Evolutionary conservation across 2,329 filamentous ascomycete species (phyloP), one percentile per base, ranked within the genome.

Genomic region (Salinomyces thailandicus): DNA sequence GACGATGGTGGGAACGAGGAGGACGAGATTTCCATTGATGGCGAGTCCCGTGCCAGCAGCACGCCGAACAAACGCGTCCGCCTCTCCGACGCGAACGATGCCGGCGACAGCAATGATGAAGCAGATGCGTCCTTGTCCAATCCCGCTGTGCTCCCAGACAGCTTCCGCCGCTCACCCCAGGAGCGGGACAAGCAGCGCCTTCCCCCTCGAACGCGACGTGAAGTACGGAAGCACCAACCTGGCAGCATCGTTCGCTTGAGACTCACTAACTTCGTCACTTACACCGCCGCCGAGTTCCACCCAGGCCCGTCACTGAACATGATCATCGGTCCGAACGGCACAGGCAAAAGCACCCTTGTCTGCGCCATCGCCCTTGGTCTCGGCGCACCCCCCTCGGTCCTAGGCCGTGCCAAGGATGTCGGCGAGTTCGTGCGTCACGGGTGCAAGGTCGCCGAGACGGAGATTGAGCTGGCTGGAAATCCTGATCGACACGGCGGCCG

Each of bases 291-390:
- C 37, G 87, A 94, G 47, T 95, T 96, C 60, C 76, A 81, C 40
- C 85, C 86, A 9, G 91, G 91, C 0, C 89, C 91, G 1, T 89
- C 84, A 56, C 62, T 98, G 53, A 98, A 98, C 58, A 96, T 98
- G 89, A 80, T 98, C 36, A 94, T 98, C 49, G 91, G 91, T 0
- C 91, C 91, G n/a, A 98, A 98, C 53, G 91, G 91, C 20, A 96
- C 91, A 0, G 91, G 91, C 37, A 98, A 98, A 63, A 96, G 89
- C 62, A 95, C 91, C 0, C 70, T 98, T 17, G 89, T 98, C 29
- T 98, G 91, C 62, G 91, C 91, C 30, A 93, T 98, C 48, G 96
- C 91, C 54, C 64, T 98, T 11, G 91, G 91, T 2, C 66, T 98
- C 17, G 91, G 91, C 32, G 95, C 81, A 69, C 74, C 77, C 19